Conservation (phyloP, 352 stramenopile genomes). For the Globisporangium nunn region DNA sequence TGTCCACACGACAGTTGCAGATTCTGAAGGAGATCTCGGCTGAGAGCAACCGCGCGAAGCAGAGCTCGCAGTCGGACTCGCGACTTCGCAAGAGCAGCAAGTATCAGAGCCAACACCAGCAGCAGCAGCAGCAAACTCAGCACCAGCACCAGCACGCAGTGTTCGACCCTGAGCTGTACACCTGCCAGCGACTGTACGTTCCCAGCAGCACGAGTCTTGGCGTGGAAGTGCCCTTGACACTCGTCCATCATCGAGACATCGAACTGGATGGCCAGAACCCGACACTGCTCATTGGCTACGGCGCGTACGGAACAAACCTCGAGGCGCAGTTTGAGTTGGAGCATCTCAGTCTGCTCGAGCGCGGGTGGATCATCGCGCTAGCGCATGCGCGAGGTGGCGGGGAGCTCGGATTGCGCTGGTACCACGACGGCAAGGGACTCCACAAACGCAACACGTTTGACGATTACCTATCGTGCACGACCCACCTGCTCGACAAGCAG, state of each 20-base stretch:
- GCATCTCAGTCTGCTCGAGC: constrained; percentile 75
- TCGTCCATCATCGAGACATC: constrained; percentile 66
- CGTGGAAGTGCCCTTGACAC: constrained; percentile 59
- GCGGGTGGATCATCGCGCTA: constrained; percentile 85
- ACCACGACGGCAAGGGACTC: constrained; percentile 68
- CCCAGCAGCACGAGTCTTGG: constrained; percentile 27
- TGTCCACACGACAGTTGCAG: constrained; percentile 30
- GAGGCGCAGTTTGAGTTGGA: constrained; percentile 84
- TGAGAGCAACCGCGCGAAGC: constrained; percentile 1
- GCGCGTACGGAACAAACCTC: constrained; percentile 85
- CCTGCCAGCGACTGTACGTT: constrained; percentile 35
- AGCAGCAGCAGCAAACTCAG: too few relatives aligned
- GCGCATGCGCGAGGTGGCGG: constrained; percentile 87
- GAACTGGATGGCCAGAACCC: constrained; percentile 51
- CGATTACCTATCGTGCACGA: constrained; percentile 72
- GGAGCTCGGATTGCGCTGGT: constrained; percentile 85
- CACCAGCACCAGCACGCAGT: not conserved
- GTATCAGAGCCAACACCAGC: not conserved
- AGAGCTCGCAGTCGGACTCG: not conserved
- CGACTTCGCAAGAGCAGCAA: not conserved
- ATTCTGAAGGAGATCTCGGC: constrained; percentile 52
- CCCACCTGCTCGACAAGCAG: constrained; percentile 47
- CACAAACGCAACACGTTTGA: constrained; percentile 84
- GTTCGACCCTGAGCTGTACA: constrained; percentile 26
- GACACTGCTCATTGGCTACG: constrained; percentile 85